Conservation (phyloP, 345 rosid genomes). For the Melaleuca alternifolia region DNA sequence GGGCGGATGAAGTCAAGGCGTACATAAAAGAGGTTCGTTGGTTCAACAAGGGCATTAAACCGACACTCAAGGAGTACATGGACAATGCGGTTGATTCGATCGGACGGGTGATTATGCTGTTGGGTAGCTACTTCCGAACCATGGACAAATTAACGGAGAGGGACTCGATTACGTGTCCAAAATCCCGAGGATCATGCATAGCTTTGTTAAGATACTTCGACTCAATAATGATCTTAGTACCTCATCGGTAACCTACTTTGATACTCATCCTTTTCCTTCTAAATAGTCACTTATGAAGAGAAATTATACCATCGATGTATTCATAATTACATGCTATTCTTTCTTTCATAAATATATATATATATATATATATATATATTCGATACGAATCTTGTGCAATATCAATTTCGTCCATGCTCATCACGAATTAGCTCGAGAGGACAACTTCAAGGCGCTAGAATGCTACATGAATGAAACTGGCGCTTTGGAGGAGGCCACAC, state of each 20-base stretch:
- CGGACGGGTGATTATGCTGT: not conserved
- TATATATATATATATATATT: not conserved
- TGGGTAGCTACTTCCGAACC: not conserved
- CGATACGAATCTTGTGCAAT: no score
- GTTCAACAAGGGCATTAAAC: not conserved
- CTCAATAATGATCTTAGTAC: conserved; percentile 4
- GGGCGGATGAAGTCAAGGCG: conserved; percentile 6
- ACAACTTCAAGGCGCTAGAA: no score
- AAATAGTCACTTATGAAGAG: not conserved
- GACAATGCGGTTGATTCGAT: not conserved
- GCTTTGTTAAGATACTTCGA: not conserved
- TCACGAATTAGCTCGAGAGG: no score
- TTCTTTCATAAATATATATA: no score
- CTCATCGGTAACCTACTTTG: not conserved
- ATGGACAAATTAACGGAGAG: not conserved
- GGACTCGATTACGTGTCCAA: not conserved
- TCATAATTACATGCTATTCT: not conserved
- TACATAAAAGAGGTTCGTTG: not conserved
- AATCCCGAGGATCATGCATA: not conserved
- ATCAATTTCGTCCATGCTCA: not conserved
- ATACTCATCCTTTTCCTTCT: not conserved
- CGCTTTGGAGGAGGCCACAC: not conserved
- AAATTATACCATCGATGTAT: not conserved
- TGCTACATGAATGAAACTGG: no score
- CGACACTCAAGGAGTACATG: not conserved